These are phyloP conservation scores for Hypoxylon sp. DNA, from an alignment of 2,329 filamentous ascomycete species.

Conservation along the genomic window DNA sequence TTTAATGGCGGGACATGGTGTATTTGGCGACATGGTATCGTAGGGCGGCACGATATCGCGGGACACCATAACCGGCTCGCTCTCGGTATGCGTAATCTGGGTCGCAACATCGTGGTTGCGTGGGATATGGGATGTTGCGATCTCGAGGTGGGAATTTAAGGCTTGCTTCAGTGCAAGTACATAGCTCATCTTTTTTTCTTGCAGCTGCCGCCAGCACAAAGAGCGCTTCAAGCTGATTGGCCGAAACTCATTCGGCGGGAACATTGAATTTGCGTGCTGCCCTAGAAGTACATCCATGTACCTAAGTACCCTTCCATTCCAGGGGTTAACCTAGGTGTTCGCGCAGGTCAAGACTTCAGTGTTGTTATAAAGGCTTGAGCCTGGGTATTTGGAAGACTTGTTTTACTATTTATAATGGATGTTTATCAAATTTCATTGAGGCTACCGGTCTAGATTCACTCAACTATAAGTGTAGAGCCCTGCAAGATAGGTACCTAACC, in stretches of 20 bases:
- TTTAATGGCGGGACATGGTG: conserved; percentile 63
- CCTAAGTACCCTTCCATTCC: conserved; percentile 8
- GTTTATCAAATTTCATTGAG: no score
- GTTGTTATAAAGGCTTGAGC: no score
- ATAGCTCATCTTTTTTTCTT: conserved; percentile 47
- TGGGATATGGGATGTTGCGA: conserved; percentile 39
- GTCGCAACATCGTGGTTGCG: conserved; percentile 62
- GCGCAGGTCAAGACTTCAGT: no score
- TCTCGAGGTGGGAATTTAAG: conserved; percentile 22
- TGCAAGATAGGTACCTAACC: neutral
- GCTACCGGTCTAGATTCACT: neutral
- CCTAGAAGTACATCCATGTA: neutral
- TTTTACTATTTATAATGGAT: neutral
- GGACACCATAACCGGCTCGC: conserved; percentile 54
- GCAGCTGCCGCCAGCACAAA: conserved; percentile 22
- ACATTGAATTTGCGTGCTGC: conserved; percentile 45
- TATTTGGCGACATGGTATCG: conserved; percentile 55
- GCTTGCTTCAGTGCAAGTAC: conserved; percentile 4
- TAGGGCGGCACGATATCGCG: conserved; percentile 50
- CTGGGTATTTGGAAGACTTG: neutral
- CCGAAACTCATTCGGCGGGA: conserved; percentile 32
- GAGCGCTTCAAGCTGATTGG: conserved; percentile 44
- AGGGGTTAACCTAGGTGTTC: no score
- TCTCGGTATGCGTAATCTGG: conserved; percentile 66
- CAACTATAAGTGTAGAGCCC: neutral